Evolutionary conservation across 2,329 filamentous ascomycete species (phyloP).

Genomic region (Talaromyces rugulosus): DNA sequence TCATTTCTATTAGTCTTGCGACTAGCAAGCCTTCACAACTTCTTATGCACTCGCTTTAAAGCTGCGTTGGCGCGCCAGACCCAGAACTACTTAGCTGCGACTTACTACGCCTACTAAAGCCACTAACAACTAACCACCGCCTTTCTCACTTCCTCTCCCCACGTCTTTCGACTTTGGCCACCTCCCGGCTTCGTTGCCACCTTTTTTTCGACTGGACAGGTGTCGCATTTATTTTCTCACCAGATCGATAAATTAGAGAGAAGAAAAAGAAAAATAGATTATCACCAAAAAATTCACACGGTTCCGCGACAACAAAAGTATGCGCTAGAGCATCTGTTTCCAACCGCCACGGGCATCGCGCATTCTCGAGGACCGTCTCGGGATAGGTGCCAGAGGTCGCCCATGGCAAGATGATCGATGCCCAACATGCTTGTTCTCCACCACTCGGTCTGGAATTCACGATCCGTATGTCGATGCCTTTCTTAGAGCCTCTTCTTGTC

Average conservation of each 20-base stretch:
- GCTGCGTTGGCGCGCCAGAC: constrained; percentile 14
- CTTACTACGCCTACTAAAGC: background rate
- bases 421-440: constrained; percentile 32
- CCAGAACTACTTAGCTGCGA: background rate
- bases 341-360: constrained; percentile 32
- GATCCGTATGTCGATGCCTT: constrained; percentile 29
- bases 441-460: constrained; percentile 28
- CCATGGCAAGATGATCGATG: constrained; percentile 40
- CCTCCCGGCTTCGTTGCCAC: background rate
- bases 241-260: background rate
- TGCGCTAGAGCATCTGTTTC: constrained; percentile 33
- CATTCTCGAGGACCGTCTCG: constrained; percentile 28
- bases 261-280: background rate
- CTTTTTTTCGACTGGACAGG: background rate
- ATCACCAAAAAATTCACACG: background rate
- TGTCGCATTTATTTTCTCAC: background rate
- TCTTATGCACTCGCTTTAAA: constrained; percentile 1
- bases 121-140: background rate
- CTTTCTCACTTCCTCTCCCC: background rate
- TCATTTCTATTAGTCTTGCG: background rate
- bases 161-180: background rate
- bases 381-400: constrained; percentile 28
- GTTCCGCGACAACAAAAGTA: constrained; percentile 21
- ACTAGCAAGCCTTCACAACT: constrained; percentile 6
- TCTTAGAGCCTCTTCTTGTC: constrained; percentile 14